Percentiles rank a stretch among this genome's conserved stretches.
These are phyloP conservation scores for Phialophora macrospora DNA, from an alignment of 2,329 filamentous ascomycete genomes.

Conservation along the genomic window DNA sequence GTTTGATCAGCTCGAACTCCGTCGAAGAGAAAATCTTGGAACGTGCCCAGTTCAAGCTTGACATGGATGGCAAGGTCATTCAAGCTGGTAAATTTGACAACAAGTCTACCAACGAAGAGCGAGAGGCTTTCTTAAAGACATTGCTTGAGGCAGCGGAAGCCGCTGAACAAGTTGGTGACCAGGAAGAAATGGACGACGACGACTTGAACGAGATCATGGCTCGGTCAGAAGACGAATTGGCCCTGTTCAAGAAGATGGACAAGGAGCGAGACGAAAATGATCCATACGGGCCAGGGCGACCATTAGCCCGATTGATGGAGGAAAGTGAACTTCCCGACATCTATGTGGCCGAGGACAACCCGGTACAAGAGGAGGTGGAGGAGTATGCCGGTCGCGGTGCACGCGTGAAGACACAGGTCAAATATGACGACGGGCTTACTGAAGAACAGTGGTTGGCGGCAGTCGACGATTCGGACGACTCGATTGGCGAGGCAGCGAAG, in stretches of 20 bases:
- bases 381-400: constrained; percentile 85
- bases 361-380: constrained; percentile 72
- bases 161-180: constrained; percentile 74
- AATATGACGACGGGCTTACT: constrained; percentile 95
- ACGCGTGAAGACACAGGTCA: constrained; percentile 89
- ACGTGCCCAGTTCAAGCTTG: constrained; percentile 94
- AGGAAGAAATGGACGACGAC: constrained; percentile 94
- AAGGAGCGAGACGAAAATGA: constrained; percentile 69
- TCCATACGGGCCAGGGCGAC: constrained; percentile 72
- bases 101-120: constrained; percentile 97
- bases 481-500: constrained; percentile 87
- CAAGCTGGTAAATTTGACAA: constrained; percentile 99
- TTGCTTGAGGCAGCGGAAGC: constrained; percentile 80
- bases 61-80: constrained; percentile 99
- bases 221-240: constrained; percentile 79
- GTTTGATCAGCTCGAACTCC: constrained; percentile 93
- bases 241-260: constrained; percentile 81
- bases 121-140: constrained; percentile 93
- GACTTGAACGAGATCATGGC: constrained; percentile 95
- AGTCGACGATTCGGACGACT: constrained; percentile 94
- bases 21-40: constrained; percentile 99
- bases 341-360: constrained; percentile 85
- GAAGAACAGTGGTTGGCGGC: constrained; percentile 99
- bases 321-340: constrained; percentile 92
- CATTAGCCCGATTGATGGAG: constrained; percentile 76